A percentile compares a stretch with the other conserved stretches of the same genome.
Conservation (phyloP, 2,329 filamentous ascomycete genomes). For the Aspergillaceae sp. region DNA sequence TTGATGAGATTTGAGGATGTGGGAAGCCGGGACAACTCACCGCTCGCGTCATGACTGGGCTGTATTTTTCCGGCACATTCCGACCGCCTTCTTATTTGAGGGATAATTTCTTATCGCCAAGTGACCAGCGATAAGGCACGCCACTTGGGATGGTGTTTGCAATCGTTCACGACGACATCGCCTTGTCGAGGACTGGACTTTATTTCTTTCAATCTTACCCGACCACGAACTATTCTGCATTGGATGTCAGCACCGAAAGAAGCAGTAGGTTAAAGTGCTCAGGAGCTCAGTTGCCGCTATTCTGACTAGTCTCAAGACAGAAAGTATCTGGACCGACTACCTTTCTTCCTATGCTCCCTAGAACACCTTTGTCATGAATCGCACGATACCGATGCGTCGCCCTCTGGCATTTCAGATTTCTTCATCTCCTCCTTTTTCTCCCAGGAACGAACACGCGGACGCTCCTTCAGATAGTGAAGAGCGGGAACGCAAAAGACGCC, state of each 20-base stretch:
- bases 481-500: conserved; percentile 10
- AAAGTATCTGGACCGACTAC: too few species aligned
- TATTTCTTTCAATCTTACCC: too few species aligned
- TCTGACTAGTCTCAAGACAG: too few species aligned
- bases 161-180: too few species aligned
- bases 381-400: too few species aligned
- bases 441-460: not conserved
- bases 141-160: not conserved
- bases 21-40: not conserved
- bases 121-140: not conserved
- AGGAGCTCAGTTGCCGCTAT: too few species aligned
- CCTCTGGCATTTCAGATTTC: not conserved
- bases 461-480: not conserved
- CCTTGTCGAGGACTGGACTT: too few species aligned
- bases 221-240: too few species aligned
- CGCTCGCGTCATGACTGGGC: not conserved
- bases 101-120: not conserved
- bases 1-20: not conserved
- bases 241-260: too few species aligned
- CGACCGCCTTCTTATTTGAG: not conserved
- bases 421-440: not conserved
- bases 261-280: too few species aligned
- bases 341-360: too few species aligned
- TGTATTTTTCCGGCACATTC: not conserved
- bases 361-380: too few species aligned